phyloP scores from a whole-genome alignment of 257 asterid species.

The Solanum tarijense region DNA sequence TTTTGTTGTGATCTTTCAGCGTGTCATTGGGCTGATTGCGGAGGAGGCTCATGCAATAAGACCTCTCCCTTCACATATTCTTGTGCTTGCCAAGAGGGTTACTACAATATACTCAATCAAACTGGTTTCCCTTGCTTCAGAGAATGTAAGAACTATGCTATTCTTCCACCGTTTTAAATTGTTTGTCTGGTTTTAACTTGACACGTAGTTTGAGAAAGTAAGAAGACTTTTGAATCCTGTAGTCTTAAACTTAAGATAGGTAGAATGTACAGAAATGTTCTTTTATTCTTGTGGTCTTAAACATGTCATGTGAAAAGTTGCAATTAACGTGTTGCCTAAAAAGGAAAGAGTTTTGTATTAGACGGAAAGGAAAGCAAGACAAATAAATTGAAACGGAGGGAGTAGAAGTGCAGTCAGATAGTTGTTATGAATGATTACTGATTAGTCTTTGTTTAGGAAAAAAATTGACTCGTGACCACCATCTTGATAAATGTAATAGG shows the following conservation, averaged over 20 bases:
- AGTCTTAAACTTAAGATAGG: background rate
- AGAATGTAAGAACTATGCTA: conserved; percentile 32
- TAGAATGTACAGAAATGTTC: background rate
- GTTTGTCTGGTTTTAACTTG: background rate
- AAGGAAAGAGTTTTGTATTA: background rate
- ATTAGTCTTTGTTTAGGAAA: background rate
- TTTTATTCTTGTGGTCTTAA: background rate
- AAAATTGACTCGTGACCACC: background rate
- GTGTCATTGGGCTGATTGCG: conserved; percentile 49
- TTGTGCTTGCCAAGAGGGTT: conserved; percentile 51
- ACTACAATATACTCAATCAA: conserved; percentile 44
- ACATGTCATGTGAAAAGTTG: background rate
- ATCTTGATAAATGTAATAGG: conserved; percentile 21
- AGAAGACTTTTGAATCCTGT: background rate
- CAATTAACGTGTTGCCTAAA: background rate
- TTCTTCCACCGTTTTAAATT: background rate
- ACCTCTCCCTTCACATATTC: conserved; percentile 26
- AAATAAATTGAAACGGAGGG: background rate
- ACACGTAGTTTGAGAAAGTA: background rate
- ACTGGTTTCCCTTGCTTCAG: conserved; percentile 52
- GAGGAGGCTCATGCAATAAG: conserved; percentile 61
- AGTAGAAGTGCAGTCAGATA: background rate
- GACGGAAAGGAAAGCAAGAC: background rate
- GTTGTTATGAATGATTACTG: background rate
- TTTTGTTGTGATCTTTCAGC: conserved; percentile 16